Percentiles rank a stretch among this genome's conserved stretches.
These are phyloP conservation scores for Coffea humblotiana DNA, from an alignment of 305 asterid genomes.

Conservation along the genomic window DNA sequence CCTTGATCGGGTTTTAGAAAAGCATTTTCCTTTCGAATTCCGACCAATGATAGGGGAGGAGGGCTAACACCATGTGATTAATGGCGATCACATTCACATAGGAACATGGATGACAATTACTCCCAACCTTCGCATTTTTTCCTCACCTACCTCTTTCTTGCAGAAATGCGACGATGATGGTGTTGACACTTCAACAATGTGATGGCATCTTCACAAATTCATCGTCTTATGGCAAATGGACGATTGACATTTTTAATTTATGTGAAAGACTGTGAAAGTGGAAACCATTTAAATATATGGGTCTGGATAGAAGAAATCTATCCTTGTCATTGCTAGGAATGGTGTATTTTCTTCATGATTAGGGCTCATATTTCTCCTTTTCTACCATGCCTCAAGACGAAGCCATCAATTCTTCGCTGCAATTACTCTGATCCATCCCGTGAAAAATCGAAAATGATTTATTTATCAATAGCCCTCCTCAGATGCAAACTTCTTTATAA, in stretches of 20 bases:
- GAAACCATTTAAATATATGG: too few relatives aligned
- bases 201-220: not conserved
- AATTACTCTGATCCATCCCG: too few relatives aligned
- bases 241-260: too few relatives aligned
- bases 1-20: not conserved
- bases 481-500: too few relatives aligned
- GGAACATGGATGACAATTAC: conserved; percentile 9
- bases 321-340: too few relatives aligned
- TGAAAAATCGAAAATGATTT: not conserved
- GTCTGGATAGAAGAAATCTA: too few relatives aligned
- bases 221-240: not conserved
- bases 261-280: too few relatives aligned
- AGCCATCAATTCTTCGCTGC: too few relatives aligned
- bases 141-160: not conserved
- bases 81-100: conserved; percentile 2
- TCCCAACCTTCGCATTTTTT: not conserved
- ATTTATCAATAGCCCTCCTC: not conserved
- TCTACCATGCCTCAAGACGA: too few relatives aligned
- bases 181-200: not conserved
- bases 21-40: not conserved
- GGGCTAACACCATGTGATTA: not conserved
- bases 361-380: too few relatives aligned
- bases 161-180: not conserved
- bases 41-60: not conserved
- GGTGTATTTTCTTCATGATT: too few relatives aligned